Evolutionary conservation across 1,139 yeast species (phyloP), one percentile per base, ranked within the genome.

Genomic region (Sugiyamaella neomexicana): DNA sequence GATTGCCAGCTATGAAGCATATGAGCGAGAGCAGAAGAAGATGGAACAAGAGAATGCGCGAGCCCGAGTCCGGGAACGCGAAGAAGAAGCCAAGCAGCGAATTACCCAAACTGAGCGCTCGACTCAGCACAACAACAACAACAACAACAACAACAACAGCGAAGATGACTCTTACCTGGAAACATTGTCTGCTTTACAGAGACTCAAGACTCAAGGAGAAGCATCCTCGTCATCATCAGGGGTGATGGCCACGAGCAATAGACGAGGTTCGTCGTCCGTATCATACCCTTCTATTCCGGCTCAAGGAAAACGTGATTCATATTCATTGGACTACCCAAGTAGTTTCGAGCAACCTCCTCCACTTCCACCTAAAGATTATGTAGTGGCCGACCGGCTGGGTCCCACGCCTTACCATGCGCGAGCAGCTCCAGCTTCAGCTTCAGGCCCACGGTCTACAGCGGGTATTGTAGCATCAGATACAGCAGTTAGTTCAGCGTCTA

Each of bases 1-100:
- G 46, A 65, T 71, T 46, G 64, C 65, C 5, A 63, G 60, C 2
- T 72, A 67, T 49, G 58, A 55, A 9, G 34, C 45, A 17, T 13
- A 34, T 16, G 38, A 27, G 9, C 17, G 38, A 52, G 46, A 48
- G 32, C 47, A 13, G 52, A 58, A 40, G 50, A 48, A 23, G 46
- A 43, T 31, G 15, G 52, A 41, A 16, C 25, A 31, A 27, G 54
- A 54, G 10, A 56, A 51, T 20, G 49, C 25, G 15, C 54, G 50
- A 27, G 49, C 41, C 31, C 38, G 20, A 44, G n/a, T n/a, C n/a
- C n/a, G 44, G 52, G 29, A 45, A 29, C 45, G 50, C n/a, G n/a
- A n/a, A 40, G 52, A 61, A 2, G 66, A 65, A 45, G 58, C 46
- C 13, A 52, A 34, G 47, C 29, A 38, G 37, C 27, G 31, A 17